These are phyloP conservation scores for Diaporthe australafricana DNA, from an alignment of 2,329 filamentous ascomycete species.

Conservation along the genomic window DNA sequence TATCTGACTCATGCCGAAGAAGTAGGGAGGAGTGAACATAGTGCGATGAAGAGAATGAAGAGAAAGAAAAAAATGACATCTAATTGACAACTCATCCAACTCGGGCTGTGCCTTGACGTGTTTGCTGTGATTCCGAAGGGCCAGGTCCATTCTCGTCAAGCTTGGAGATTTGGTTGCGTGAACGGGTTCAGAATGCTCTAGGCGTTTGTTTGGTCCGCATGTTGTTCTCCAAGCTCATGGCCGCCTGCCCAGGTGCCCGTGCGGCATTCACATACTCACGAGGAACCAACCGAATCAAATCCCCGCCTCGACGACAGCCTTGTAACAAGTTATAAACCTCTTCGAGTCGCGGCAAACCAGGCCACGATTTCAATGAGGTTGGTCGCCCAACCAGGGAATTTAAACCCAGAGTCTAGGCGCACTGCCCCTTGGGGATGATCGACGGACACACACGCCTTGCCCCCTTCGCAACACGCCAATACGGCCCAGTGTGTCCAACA, in stretches of 20 bases:
- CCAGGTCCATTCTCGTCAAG: not conserved
- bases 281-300: too few species aligned
- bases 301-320: too few species aligned
- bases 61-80: not conserved
- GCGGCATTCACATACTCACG: too few species aligned
- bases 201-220: too few species aligned
- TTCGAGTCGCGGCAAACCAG: conserved; percentile 33
- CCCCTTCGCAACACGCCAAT: too few species aligned
- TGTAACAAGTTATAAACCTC: conserved; percentile 16
- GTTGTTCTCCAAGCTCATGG: too few species aligned
- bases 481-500: too few species aligned
- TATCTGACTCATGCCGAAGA: not conserved
- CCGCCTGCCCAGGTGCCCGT: too few species aligned
- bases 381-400: conserved; percentile 36
- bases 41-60: not conserved
- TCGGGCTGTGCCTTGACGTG: not conserved
- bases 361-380: conserved; percentile 35
- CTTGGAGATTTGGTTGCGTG: not conserved
- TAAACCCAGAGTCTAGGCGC: conserved; percentile 32
- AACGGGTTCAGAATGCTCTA: not conserved
- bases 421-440: not conserved
- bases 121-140: not conserved
- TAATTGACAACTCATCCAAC: not conserved
- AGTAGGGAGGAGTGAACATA: not conserved
- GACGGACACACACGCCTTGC: not conserved